phyloP scores from a whole-genome alignment of 2,329 filamentous ascomycete species.

The Xylaria sp. region DNA sequence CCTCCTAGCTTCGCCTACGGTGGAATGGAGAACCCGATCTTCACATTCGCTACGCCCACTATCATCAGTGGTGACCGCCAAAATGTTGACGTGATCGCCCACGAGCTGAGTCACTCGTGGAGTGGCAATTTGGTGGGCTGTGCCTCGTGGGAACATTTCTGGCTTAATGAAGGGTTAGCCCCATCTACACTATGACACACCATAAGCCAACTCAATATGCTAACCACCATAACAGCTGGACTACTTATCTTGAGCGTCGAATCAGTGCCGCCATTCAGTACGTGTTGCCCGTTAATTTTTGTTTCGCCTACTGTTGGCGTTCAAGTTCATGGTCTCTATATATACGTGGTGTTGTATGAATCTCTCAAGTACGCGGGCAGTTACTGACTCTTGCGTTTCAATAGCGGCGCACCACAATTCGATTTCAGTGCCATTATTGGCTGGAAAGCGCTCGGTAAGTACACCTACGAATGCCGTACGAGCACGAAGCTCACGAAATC shows the following conservation, averaged over 20 bases:
- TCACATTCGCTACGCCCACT: slow-evolving; percentile 93
- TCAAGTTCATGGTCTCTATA: background rate
- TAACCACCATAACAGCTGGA: slow-evolving; percentile 63
- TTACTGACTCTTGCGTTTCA: slow-evolving; percentile 4
- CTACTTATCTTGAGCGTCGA: slow-evolving; percentile 88
- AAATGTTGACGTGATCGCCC: slow-evolving; percentile 95
- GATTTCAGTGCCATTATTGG: slow-evolving; percentile 96
- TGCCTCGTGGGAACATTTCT: slow-evolving; percentile 82
- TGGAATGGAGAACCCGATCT: slow-evolving; percentile 92
- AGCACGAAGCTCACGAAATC: slow-evolving; percentile 1
- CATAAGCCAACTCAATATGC: background rate
- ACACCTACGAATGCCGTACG: background rate
- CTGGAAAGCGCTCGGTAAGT: slow-evolving; percentile 79
- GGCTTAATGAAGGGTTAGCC: slow-evolving; percentile 73
- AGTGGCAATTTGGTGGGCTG: slow-evolving; percentile 85
- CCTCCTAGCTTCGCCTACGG: slow-evolving; percentile 91
- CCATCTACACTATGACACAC: no score
- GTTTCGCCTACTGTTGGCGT: background rate
- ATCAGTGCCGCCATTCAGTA: slow-evolving; percentile 75
- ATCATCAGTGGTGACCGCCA: slow-evolving; percentile 90
- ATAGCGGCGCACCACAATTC: slow-evolving; percentile 74
- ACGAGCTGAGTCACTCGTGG: slow-evolving; percentile 74
- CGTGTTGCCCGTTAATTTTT: background rate
- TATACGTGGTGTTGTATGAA: background rate
- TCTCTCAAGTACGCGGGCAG: background rate